phyloP scores from a whole-genome alignment of 176 grass and related monocot species.

The Rhynchospora pubera region DNA sequence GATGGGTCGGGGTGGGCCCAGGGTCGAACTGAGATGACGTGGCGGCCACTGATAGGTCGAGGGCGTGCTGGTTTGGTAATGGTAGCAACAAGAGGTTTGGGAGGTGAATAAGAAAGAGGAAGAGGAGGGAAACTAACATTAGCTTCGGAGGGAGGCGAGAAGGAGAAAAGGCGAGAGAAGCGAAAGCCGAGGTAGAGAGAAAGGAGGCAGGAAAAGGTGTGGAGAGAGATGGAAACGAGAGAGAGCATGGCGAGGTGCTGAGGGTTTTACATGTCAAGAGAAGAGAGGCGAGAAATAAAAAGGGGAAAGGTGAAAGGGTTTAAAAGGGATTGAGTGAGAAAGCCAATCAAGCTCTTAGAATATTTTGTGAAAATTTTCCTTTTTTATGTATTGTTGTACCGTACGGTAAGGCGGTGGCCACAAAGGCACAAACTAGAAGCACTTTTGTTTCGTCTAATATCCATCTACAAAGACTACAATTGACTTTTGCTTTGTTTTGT shows the following conservation, averaged over 20 bases:
- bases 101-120: not conserved
- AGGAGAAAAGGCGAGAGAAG: slow-evolving; percentile 23
- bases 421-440: no score
- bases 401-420: no score
- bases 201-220: slow-evolving; percentile 12
- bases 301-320: not conserved
- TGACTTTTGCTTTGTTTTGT: no score
- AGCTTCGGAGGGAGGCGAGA: not conserved
- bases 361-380: no score
- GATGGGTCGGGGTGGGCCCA: slow-evolving; percentile 13
- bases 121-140: not conserved
- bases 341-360: no score
- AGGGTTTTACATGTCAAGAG: slow-evolving; percentile 11
- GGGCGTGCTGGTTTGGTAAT: not conserved
- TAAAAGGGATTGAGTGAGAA: not conserved
- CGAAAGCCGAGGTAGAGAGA: slow-evolving; percentile 12
- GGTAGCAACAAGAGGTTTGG: not conserved
- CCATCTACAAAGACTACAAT: no score
- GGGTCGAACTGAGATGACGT: slow-evolving; percentile 27
- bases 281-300: not conserved
- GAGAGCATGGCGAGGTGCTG: not conserved
- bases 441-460: no score
- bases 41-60: slow-evolving; percentile 17
- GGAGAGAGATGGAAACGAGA: slow-evolving; percentile 11
- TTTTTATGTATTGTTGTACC: no score